phyloP scores from a whole-genome alignment of 257 asterid species.

The Nicotiana tomentosiformis region DNA sequence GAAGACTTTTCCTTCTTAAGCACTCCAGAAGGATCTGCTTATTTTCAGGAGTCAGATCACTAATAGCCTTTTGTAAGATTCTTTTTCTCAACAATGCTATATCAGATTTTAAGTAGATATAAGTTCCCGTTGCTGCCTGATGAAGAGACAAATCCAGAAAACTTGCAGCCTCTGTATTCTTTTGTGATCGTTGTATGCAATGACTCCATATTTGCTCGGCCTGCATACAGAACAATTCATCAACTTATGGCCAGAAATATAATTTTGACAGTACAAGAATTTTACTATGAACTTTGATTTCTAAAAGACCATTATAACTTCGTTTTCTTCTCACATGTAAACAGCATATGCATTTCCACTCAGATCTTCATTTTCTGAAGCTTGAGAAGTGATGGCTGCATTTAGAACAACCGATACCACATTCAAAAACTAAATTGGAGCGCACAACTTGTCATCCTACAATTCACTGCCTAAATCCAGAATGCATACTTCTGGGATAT shows the following conservation, averaged over 20 bases:
- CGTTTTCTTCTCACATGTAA: no score
- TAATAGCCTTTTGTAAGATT: conserved; percentile 24
- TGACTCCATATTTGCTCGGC: conserved; percentile 34
- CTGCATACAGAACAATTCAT: conserved; percentile 27
- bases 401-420: background rate
- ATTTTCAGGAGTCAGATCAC: conserved; percentile 31
- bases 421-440: background rate
- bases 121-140: conserved; percentile 4
- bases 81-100: conserved; percentile 21
- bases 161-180: conserved; percentile 18
- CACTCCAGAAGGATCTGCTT: conserved; percentile 33
- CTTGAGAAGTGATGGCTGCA: conserved; percentile 18
- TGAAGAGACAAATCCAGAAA: conserved; percentile 18
- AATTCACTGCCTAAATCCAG: background rate
- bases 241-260: background rate
- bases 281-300: background rate
- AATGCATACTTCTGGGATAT: background rate
- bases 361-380: background rate
- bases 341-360: no score
- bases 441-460: background rate
- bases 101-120: conserved; percentile 15
- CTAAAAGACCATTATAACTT: background rate
- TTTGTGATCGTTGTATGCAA: conserved; percentile 34
- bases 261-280: background rate
- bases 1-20: conserved; percentile 25